Evolutionary conservation across 257 asterid genomes (phyloP).

Genomic region (Lantana camara): DNA sequence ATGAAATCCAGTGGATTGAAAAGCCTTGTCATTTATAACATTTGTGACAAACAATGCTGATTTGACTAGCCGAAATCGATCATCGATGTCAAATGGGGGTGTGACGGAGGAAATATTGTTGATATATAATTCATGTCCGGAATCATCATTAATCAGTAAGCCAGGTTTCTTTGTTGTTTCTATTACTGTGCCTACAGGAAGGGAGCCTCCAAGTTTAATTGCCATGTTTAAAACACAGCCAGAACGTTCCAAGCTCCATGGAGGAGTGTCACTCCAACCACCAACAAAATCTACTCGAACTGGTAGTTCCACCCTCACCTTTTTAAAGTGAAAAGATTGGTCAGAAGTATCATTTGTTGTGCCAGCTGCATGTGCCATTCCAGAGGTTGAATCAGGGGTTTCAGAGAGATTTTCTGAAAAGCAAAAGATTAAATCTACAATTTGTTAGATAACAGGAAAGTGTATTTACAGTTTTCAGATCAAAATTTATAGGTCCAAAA

Average conservation of each 20-base stretch:
- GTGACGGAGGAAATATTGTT: slow-evolving; percentile 52
- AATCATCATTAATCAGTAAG: slow-evolving; percentile 57
- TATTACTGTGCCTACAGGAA: slow-evolving; percentile 78
- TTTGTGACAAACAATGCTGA: slow-evolving; percentile 83
- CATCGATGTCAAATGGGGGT: slow-evolving; percentile 75
- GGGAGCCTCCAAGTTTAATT: slow-evolving; percentile 69
- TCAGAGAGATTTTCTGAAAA: slow-evolving; percentile 49
- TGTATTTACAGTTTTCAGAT: not conserved
- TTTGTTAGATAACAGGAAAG: slow-evolving; percentile 16
- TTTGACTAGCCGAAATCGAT: slow-evolving; percentile 91
- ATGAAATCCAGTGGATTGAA: slow-evolving; percentile 58
- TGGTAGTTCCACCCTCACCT: slow-evolving; percentile 85
- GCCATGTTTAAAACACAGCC: slow-evolving; percentile 98
- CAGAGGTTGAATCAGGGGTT: slow-evolving; percentile 37
- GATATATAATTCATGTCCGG: slow-evolving; percentile 57
- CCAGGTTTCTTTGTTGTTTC: slow-evolving; percentile 62
- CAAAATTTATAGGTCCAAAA: not conserved
- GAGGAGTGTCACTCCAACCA: slow-evolving; percentile 99
- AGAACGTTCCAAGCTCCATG: slow-evolving; percentile 97
- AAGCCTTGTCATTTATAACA: slow-evolving; percentile 39
- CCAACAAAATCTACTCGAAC: slow-evolving; percentile 97
- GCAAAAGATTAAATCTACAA: slow-evolving; percentile 4
- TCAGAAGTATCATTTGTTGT: slow-evolving; percentile 35
- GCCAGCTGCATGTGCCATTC: slow-evolving; percentile 32
- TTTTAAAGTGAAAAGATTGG: slow-evolving; percentile 53